Evolutionary conservation across 129 eudicot species (phyloP), one percentile per base, ranked within the genome.

Genomic region (Heracleum sosnowskyi): DNA sequence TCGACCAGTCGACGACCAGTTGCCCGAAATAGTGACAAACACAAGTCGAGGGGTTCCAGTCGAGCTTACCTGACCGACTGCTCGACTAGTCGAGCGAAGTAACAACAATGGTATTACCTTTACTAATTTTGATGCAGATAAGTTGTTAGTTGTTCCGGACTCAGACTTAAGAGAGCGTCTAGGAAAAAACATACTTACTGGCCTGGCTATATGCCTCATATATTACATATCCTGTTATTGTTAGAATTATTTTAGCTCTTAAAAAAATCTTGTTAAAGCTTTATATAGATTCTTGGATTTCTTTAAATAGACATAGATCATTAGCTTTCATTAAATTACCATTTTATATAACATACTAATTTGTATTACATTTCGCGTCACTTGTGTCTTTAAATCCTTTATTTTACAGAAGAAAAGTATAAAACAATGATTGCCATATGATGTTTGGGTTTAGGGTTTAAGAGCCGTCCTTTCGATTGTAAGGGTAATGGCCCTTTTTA

Each of bases 391-490:
- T 46, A 15, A 15, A 3, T 46, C 16, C 6, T 47, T 15, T 47
- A 47, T 60, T 60, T 29, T 26, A 4, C 16, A 11, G 20, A 31
- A 11, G 39, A 66, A 29, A 64, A 28, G 71, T 29, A 33, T 20
- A 15, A 34, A 28, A 28, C 18, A 0, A 2, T 57, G 24, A 66
- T 13, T 76, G 90, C 88, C 91, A 80, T 39, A 85, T 90, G 91
- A 90, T 90, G 95, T 82, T 84, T 90, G 95, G 92, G 88, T 84
- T 76, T 88, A 88, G 92, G 96, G 96, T 92, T 90, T 85, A 88
- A 88, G 92, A 90, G 90, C 83, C 86, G 4, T 60, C 34, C 68
- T 60, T 60, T 60, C 15, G 16, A 60, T 86, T 83, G 72, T 73
- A 77, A 69, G 47, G 4, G 47, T 44, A 16, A 11, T 44, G 47